Evolutionary conservation across 441 rosid species (phyloP).

Genomic region (Croton laevigatus): DNA sequence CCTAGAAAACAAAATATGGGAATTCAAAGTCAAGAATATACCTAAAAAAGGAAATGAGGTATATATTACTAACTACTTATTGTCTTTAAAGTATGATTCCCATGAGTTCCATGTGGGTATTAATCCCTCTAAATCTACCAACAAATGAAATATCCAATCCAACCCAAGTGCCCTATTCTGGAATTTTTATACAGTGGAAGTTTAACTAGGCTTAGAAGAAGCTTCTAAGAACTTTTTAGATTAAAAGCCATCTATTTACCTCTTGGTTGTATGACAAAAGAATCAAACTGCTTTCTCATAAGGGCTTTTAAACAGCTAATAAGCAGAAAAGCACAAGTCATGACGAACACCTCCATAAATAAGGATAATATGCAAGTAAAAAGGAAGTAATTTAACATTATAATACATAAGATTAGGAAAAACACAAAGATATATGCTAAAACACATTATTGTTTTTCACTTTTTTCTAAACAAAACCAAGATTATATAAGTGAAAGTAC

Average conservation of each 20-base stretch:
- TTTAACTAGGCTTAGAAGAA: too few species aligned
- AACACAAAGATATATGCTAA: neutral
- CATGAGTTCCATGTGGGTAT: neutral
- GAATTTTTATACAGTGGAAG: neutral
- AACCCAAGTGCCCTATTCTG: neutral
- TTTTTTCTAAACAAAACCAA: neutral
- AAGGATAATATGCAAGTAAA: neutral
- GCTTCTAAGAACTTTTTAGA: too few species aligned
- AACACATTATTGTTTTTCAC: too few species aligned
- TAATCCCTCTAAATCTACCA: neutral
- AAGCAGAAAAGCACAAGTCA: too few species aligned
- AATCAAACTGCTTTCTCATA: too few species aligned
- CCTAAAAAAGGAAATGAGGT: neutral
- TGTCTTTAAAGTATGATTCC: neutral
- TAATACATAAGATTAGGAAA: neutral
- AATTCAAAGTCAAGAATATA: constrained; percentile 7
- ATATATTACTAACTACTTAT: neutral
- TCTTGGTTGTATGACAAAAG: too few species aligned
- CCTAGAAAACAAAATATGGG: neutral
- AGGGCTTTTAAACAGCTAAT: too few species aligned
- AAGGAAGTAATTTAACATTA: neutral
- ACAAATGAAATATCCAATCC: neutral
- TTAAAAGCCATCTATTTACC: too few species aligned
- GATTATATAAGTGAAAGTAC: neutral
- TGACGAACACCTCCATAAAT: neutral